Evolutionary conservation across 768 basidiomycete genomes (phyloP).

Genomic region (Russula sp.): DNA sequence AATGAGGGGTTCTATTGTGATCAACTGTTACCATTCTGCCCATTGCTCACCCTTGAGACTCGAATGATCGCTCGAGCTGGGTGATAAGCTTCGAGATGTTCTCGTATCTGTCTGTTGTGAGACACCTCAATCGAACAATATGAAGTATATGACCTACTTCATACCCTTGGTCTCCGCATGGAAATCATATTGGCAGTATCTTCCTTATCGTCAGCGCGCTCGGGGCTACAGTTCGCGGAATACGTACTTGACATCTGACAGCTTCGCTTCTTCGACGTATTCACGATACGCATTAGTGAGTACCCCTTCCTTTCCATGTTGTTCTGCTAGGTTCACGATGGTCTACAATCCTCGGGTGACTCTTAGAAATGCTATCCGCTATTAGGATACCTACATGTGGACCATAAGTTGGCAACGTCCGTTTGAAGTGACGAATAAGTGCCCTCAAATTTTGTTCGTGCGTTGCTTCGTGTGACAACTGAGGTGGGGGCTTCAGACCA

Average conservation of each 20-base stretch:
- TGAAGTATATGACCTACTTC: conserved; percentile 55
- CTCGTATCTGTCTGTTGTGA: conserved; percentile 59
- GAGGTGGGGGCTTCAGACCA: conserved; percentile 83
- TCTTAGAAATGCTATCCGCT: not conserved
- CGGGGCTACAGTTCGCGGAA: not conserved
- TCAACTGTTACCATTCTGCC: not conserved
- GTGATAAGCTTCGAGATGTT: conserved; percentile 78
- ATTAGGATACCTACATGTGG: conserved; percentile 57
- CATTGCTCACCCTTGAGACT: conserved; percentile 64
- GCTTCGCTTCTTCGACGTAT: conserved; percentile 54
- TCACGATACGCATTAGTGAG: conserved; percentile 78
- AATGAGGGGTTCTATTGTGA: not conserved
- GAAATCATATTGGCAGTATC: conserved; percentile 87
- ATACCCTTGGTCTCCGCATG: conserved; percentile 92
- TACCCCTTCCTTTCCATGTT: conserved; percentile 79
- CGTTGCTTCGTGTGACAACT: conserved; percentile 70
- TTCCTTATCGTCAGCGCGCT: conserved; percentile 34
- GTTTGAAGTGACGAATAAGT: conserved; percentile 70
- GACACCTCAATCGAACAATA: conserved; percentile 22
- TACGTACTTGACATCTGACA: conserved; percentile 56
- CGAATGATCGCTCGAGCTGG: conserved; percentile 69
- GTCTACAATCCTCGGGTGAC: conserved; percentile 45
- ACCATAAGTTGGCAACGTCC: conserved; percentile 66
- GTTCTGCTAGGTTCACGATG: conserved; percentile 87
- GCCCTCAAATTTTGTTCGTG: conserved; percentile 67